These are phyloP conservation scores for Colletotrichum cuscutae DNA, from an alignment of 2,329 filamentous ascomycete species.

Conservation along the genomic window DNA sequence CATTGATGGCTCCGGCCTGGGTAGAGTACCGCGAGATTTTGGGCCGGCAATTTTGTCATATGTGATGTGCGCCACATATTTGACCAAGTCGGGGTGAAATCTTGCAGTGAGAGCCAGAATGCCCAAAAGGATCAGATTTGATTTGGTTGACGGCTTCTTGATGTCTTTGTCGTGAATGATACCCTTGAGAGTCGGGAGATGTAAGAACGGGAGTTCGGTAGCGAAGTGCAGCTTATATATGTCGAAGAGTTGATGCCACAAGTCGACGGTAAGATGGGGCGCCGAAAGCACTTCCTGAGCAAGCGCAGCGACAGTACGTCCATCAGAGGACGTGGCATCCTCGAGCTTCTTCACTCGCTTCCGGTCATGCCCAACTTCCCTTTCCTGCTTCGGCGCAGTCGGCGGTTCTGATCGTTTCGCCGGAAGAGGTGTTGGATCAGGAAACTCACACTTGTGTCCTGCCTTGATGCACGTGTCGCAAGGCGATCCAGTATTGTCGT, in stretches of 20 bases:
- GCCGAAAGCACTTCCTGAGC: constrained; percentile 71
- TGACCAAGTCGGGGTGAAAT: constrained; percentile 71
- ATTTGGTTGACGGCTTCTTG: constrained; percentile 53
- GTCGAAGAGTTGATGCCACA: constrained; percentile 77
- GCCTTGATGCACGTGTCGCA: constrained; percentile 81
- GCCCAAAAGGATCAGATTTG: constrained; percentile 70
- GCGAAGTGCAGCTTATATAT: constrained; percentile 78
- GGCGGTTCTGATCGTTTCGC: constrained; percentile 55
- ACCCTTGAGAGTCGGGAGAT: constrained; percentile 71
- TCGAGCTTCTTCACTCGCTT: constrained; percentile 59
- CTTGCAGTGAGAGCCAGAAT: constrained; percentile 76
- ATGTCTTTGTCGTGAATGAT: constrained; percentile 53
- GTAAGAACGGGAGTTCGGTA: constrained; percentile 77
- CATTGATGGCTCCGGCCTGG: constrained; percentile 59
- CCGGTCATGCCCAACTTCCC: constrained; percentile 57
- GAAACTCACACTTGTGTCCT: constrained; percentile 79
- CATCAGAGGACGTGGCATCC: constrained; percentile 52
- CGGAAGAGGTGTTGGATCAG: constrained; percentile 52
- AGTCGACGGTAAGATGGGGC: constrained; percentile 68
- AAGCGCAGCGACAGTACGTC: constrained; percentile 47
- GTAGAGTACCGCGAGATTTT: constrained; percentile 47
- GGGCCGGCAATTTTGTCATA: constrained; percentile 39
- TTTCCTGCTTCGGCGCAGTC: constrained; percentile 50
- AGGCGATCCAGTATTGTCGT: constrained; percentile 64
- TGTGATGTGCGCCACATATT: constrained; percentile 58